Percentiles rank a stretch among this genome's conserved stretches.
Evolutionary conservation across 495 filamentous ascomycete genomes (phyloP).

Genomic region (Platismatia glauca): DNA sequence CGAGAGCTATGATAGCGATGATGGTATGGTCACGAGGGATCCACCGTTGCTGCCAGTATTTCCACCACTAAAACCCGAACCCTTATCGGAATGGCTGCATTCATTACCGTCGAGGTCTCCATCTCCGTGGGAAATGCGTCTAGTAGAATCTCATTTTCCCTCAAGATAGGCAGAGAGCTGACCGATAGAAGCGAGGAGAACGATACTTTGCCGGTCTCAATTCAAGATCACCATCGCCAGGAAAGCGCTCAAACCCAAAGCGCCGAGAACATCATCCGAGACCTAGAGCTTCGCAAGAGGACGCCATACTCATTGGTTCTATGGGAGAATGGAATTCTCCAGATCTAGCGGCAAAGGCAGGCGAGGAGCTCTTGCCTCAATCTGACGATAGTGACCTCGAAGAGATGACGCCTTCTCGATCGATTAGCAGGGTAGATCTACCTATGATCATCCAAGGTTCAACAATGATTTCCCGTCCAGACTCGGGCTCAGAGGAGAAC

Average conservation of each 20-base stretch:
- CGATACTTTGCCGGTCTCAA: neutral
- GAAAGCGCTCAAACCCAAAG: neutral
- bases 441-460: slow-evolving; percentile 8
- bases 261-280: too few species aligned
- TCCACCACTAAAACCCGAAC: neutral
- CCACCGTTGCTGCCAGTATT: neutral
- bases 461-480: slow-evolving; percentile 4
- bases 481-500: slow-evolving; percentile 17
- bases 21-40: neutral
- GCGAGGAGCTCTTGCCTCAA: too few species aligned
- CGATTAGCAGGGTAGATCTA: too few species aligned
- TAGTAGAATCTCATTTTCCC: neutral
- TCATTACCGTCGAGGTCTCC: neutral
- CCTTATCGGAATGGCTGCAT: neutral
- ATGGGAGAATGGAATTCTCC: too few species aligned
- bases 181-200: neutral
- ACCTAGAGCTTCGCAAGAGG: too few species aligned
- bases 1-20: neutral
- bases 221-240: neutral
- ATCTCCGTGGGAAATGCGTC: neutral
- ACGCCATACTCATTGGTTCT: too few species aligned
- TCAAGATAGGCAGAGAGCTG: neutral
- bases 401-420: neutral
- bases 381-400: too few species aligned
- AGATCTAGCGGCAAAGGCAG: too few species aligned